phyloP scores from a whole-genome alignment of 2,329 filamentous ascomycete genomes.

The Aureobasidium sp. region DNA sequence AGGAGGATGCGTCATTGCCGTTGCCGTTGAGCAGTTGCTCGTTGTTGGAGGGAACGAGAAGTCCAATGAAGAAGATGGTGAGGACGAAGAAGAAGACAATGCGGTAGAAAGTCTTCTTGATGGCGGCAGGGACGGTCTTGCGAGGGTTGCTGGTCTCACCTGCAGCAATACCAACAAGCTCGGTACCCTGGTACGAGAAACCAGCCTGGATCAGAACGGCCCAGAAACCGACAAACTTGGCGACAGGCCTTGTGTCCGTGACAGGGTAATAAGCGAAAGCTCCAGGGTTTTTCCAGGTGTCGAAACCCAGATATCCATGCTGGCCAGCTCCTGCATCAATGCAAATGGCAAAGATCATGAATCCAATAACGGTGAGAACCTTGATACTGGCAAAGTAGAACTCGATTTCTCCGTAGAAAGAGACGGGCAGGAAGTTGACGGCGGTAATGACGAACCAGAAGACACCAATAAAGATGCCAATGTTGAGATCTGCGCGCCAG shows the following conservation, averaged over 20 bases:
- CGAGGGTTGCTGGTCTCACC: slow-evolving; percentile 47
- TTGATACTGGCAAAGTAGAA: slow-evolving; percentile 50
- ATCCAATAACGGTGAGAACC: slow-evolving; percentile 45
- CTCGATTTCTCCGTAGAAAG: slow-evolving; percentile 48
- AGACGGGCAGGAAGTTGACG: slow-evolving; percentile 45
- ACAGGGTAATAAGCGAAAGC: slow-evolving; percentile 33
- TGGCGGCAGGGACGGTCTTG: slow-evolving; percentile 36
- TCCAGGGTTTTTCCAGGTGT: slow-evolving; percentile 40
- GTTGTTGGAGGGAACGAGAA: slow-evolving; percentile 32
- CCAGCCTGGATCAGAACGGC: slow-evolving; percentile 51
- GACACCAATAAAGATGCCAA: slow-evolving; percentile 32
- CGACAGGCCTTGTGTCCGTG: slow-evolving; percentile 24
- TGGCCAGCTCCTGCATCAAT: slow-evolving; percentile 37
- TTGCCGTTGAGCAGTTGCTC: slow-evolving; percentile 31
- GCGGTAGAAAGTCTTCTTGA: slow-evolving; percentile 33
- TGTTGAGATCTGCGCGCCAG: slow-evolving; percentile 36
- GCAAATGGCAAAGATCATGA: slow-evolving; percentile 36
- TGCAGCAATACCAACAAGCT: slow-evolving; percentile 47
- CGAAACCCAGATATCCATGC: slow-evolving; percentile 54
- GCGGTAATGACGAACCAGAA: slow-evolving; percentile 35
- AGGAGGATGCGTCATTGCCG: slow-evolving; percentile 43
- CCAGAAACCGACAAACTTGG: slow-evolving; percentile 44
- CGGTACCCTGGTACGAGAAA: slow-evolving; percentile 52
- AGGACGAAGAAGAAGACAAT: slow-evolving; percentile 33
- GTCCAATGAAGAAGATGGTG: slow-evolving; percentile 31